A percentile compares a stretch with the other conserved stretches of the same genome.
Conservation (phyloP, 176 grass and related monocot genomes). For the Sorghum bicolor region Sorghum_bicolor_NCBIv3 NC_012872.2:66907001-66907500, state of each 20-base stretch:
- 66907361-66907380: slow-evolving; percentile 89
- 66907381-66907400: slow-evolving; percentile 90
- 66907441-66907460: slow-evolving; percentile 19
- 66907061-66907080: not conserved
- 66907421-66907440: slow-evolving; percentile 91
- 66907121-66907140: slow-evolving; percentile 93
- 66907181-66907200: slow-evolving; percentile 92
- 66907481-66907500: slow-evolving; percentile 21
- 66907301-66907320: slow-evolving; percentile 25
- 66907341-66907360: slow-evolving; percentile 93
- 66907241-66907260: not conserved
- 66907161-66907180: slow-evolving; percentile 93
- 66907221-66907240: not conserved
- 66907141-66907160: slow-evolving; percentile 84
- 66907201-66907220: slow-evolving; percentile 42
- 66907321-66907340: slow-evolving; percentile 71
- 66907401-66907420: slow-evolving; percentile 89
- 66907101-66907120: slow-evolving; percentile 97
- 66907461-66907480: slow-evolving; percentile 12
- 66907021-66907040: not conserved
- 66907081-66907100: slow-evolving; percentile 66
- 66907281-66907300: not conserved
- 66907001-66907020: not conserved
- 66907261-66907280: not conserved
- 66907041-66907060: not conserved